Evolutionary conservation across 768 basidiomycete species (phyloP), one percentile per base, ranked within the genome.

Genomic region (Amanita polypyramis): DNA sequence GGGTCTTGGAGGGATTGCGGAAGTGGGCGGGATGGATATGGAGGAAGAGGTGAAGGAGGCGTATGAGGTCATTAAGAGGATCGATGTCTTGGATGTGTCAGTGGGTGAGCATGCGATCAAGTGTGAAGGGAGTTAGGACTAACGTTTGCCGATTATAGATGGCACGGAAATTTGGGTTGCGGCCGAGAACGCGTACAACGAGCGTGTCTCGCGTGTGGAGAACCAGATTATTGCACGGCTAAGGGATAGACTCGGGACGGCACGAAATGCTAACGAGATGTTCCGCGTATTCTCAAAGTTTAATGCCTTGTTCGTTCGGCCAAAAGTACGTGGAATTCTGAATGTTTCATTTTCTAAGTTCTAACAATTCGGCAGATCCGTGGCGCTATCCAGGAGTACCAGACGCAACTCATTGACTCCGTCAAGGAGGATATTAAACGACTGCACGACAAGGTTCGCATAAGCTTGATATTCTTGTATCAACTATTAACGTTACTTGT

Each of bases 281-380:
- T 98, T 99, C 68, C 77, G 95, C 44, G 95, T 98, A 38, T 98
- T 99, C 65, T 94, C 91, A 14, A 95, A 95, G 65, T 98, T 97
- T 72, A 98, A 99, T 61, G 89, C 93, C 0, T 66, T 98, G 30
- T 96, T 98, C 60, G 94, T 98, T 30, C 73, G 95, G 51, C 94
- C 92, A 7, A 96, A 97, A 80, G 92, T 92, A 37, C 29, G 70
- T 53, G n/a, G 8, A 20, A 5, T 17, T 37, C n/a, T 45, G 9
- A 6, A 19, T 17, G 25, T 10, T 27, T n/a, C 2, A 35, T 4
- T 10, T 11, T 23, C 27, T 30, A 21, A 12, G 36, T 29, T 35
- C 7, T 51, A 17, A 38, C 29, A 0, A 21, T 21, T 51, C 38
- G 1, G 7, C 55, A 92, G 89, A 95, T 95, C 65, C 85, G 92